phyloP scores from a whole-genome alignment of 2,329 filamentous ascomycete genomes.

The Neocucurbitaria cava region DNA sequence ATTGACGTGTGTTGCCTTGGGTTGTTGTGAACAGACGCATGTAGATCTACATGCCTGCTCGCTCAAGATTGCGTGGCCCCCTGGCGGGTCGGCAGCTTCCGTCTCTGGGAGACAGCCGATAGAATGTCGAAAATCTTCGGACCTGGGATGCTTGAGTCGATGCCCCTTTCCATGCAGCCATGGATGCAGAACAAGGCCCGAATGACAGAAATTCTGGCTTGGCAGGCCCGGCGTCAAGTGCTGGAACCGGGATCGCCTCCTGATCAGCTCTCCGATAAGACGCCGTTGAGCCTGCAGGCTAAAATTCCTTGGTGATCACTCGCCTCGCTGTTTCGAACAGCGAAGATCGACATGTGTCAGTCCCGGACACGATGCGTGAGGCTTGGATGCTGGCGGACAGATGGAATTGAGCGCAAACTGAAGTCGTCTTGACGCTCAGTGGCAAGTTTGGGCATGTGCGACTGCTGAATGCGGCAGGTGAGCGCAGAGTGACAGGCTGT shows the following conservation, averaged over 20 bases:
- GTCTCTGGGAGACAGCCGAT: slow-evolving; percentile 31
- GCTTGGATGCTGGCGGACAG: slow-evolving; percentile 1
- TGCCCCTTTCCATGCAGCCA: slow-evolving; percentile 1
- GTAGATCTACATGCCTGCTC: slow-evolving; percentile 25
- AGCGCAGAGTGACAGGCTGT: background rate
- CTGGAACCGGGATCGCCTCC: slow-evolving; percentile 8
- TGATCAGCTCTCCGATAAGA: slow-evolving; percentile 19
- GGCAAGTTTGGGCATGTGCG: slow-evolving; percentile 3
- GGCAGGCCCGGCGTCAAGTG: slow-evolving; percentile 12
- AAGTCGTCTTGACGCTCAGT: slow-evolving; percentile 1
- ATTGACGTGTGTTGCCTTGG: background rate
- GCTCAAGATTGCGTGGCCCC: slow-evolving; percentile 32
- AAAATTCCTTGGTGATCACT: slow-evolving; percentile 11
- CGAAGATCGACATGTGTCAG: slow-evolving; percentile 17
- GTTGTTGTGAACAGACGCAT: slow-evolving; percentile 5
- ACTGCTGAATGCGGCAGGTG: background rate
- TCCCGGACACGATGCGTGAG: slow-evolving; percentile 4
- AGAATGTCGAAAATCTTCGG: slow-evolving; percentile 10
- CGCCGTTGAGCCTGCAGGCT: slow-evolving; percentile 20
- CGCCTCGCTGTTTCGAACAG: slow-evolving; percentile 15
- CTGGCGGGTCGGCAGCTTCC: slow-evolving; percentile 33
- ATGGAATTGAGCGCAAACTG: slow-evolving; percentile 6
- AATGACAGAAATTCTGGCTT: slow-evolving; percentile 1
- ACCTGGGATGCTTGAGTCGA: slow-evolving; percentile 6
- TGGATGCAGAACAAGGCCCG: slow-evolving; percentile 11